Base-by-base conservation (phyloP, 129 eudicot genomes). In the Centaurea solstitialis region DNA sequence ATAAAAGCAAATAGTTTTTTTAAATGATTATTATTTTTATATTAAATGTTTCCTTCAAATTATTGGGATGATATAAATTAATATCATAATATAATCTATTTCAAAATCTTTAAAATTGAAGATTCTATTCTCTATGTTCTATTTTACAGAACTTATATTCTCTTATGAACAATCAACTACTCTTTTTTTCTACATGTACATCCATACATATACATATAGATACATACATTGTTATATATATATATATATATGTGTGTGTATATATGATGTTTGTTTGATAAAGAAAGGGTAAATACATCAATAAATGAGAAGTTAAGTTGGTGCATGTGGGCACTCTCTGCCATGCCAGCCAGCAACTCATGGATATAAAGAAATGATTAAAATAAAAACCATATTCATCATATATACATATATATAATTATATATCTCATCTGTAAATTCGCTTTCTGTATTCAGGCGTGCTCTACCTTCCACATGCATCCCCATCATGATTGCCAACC, bases 281-380 rank as follows among this genome's bases (percentile, higher is more conserved):
- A 66, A 20, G 18, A 33, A 66, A 20, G 18, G 81, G 40, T 41
- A 15, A 47, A 7, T 30, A 68, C 5, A 33, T 33, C 47, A 13
- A 74, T 81, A 66, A 65, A 65, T 82, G 62, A 39, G 70, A 74
- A 50, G 76, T 81, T 38, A 74, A 50, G 76, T 81, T 38, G 26
- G 69, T 78, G 68, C 96, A 91, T 88, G 91, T 91, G 92, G 85
- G 78, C 41, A 53, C 73, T 87, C 65, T 17, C 70, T 87, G 92
- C 87, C 30, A 26, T 26, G 30, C 30, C 30, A 26, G 30, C 30
- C 37, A 33, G 37, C 97, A 93, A 80, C 91, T 87, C 85, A 91
- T 76, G 77, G 78, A 28, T 38, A 28, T 38, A 41, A 84, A 74
- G 77, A 71, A 30, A 77, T 69, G 70, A 77, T 79, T 86, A 43